Percentiles rank a stretch among this genome's conserved stretches.
phyloP scores from a whole-genome alignment of 306 rosid genomes.

The Sphenostylis stenocarpa region DNA sequence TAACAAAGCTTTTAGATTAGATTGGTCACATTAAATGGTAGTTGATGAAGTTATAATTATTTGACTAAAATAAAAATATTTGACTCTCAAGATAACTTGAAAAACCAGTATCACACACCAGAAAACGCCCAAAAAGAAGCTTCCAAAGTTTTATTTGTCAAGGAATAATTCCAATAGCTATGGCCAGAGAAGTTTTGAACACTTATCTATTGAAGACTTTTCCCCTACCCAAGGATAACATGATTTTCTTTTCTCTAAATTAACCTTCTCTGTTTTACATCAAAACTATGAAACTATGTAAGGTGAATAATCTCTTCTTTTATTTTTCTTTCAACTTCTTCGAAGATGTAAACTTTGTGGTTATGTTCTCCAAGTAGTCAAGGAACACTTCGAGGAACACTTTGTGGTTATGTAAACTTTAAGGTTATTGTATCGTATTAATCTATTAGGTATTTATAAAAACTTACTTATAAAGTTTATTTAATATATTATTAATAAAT shows the following conservation, averaged over 20 bases:
- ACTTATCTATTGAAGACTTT: background rate
- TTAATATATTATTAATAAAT: no score
- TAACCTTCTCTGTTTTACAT: background rate
- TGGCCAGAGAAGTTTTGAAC: background rate
- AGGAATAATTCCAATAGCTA: background rate
- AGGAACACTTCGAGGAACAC: no score
- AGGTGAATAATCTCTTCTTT: no score
- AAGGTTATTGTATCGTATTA: no score
- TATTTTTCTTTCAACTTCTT: no score
- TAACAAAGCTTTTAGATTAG: background rate
- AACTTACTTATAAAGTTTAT: no score
- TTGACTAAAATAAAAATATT: background rate
- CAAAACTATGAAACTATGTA: background rate
- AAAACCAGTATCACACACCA: background rate
- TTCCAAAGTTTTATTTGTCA: background rate
- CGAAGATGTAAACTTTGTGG: no score
- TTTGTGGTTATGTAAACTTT: no score
- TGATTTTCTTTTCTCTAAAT: background rate
- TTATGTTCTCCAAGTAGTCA: no score
- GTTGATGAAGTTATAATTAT: background rate
- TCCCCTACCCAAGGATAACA: background rate
- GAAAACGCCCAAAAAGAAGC: background rate
- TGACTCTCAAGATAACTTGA: background rate
- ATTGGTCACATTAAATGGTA: background rate
- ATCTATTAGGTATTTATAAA: no score